Evolutionary conservation across 305 asterid species (phyloP).

Genomic region (Coffea humblotiana): DNA sequence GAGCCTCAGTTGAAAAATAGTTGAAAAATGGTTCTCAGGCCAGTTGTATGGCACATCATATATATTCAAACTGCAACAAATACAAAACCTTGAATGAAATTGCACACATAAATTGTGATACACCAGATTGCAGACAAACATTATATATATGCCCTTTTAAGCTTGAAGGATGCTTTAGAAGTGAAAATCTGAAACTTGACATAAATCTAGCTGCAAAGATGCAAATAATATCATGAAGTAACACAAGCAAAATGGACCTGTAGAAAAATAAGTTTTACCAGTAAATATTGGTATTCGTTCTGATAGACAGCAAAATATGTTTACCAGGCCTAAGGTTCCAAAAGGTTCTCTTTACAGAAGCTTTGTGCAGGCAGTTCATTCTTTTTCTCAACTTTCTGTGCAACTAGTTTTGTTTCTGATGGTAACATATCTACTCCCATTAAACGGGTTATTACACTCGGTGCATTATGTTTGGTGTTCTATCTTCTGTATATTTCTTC

Average conservation of each 20-base stretch:
- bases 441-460: conserved; percentile 92
- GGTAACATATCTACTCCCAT: conserved; percentile 93
- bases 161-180: not conserved
- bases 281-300: not conserved
- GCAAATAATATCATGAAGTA: not conserved
- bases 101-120: not conserved
- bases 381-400: conserved; percentile 33
- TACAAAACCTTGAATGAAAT: not conserved
- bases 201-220: not conserved
- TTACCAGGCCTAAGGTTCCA: too few species aligned
- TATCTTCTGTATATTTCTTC: conserved; percentile 62
- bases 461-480: conserved; percentile 50
- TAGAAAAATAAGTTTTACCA: not conserved
- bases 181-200: not conserved
- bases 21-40: conserved; percentile 40
- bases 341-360: conserved; percentile 29
- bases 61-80: conserved; percentile 58
- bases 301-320: not conserved
- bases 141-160: not conserved
- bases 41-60: conserved; percentile 42
- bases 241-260: not conserved
- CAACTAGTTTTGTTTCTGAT: conserved; percentile 43
- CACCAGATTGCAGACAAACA: not conserved
- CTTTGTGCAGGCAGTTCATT: conserved; percentile 34
- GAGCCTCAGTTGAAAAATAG: conserved; percentile 61